These are phyloP conservation scores for Aspergillus proliferans DNA, from an alignment of 2,329 filamentous ascomycete genomes.

Conservation along the genomic window DNA sequence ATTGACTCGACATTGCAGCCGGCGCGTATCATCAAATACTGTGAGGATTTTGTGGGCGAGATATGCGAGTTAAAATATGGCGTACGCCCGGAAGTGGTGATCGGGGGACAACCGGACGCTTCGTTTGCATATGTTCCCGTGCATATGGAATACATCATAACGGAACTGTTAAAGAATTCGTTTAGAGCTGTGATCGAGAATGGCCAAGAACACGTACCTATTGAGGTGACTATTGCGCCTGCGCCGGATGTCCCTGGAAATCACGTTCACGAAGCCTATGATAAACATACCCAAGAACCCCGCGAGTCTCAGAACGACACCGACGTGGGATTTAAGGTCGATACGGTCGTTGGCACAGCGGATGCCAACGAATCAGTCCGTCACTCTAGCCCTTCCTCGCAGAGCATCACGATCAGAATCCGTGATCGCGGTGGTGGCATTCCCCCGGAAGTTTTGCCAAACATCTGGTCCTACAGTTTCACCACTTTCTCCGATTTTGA, in stretches of 20 bases:
- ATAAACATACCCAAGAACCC: not conserved
- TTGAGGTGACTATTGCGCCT: slow-evolving; percentile 87
- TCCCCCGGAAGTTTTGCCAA: slow-evolving; percentile 69
- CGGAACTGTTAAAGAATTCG: slow-evolving; percentile 91
- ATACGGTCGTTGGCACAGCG: slow-evolving; percentile 20
- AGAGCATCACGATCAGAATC: slow-evolving; percentile 90
- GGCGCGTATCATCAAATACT: slow-evolving; percentile 71
- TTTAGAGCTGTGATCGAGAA: slow-evolving; percentile 89
- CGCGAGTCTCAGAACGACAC: slow-evolving; percentile 9
- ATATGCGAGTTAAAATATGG: slow-evolving; percentile 97
- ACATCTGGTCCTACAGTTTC: slow-evolving; percentile 97
- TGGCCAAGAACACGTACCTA: slow-evolving; percentile 68
- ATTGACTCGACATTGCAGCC: slow-evolving; percentile 88
- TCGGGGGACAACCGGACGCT: slow-evolving; percentile 82
- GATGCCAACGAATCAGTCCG: slow-evolving; percentile 29
- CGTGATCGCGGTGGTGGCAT: slow-evolving; percentile 95
- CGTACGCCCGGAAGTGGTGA: slow-evolving; percentile 68
- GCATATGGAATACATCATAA: slow-evolving; percentile 95
- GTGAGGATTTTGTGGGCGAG: slow-evolving; percentile 85
- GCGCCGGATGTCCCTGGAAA: slow-evolving; percentile 47
- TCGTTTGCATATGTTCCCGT: slow-evolving; percentile 90
- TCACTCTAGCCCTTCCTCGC: slow-evolving; percentile 44
- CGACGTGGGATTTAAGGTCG: slow-evolving; percentile 27
- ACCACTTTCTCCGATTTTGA: slow-evolving; percentile 79
- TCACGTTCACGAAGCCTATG: slow-evolving; percentile 37